Evolutionary conservation across 106 monocot species (phyloP).

Genomic region (Dendrobium huoshanense): DNA sequence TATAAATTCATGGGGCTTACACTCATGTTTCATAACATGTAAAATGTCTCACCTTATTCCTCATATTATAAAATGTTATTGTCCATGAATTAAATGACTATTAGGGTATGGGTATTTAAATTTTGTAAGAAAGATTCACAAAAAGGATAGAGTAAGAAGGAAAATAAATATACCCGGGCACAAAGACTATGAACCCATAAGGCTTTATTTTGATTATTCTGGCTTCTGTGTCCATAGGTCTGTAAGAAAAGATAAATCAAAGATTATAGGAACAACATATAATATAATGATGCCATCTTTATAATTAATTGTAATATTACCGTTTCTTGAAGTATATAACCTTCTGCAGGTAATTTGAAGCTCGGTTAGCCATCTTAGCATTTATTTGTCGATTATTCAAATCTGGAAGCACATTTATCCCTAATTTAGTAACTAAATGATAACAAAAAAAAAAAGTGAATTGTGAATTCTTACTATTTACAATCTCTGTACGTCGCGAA

Average conservation of each 20-base stretch:
- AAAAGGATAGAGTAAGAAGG: neutral
- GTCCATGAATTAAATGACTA: neutral
- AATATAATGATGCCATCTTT: neutral
- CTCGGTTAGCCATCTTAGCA: slow-evolving; percentile 96
- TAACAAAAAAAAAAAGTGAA: neutral
- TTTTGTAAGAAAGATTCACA: no score
- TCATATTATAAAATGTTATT: no score
- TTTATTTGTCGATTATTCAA: slow-evolving; percentile 92
- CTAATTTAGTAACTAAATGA: neutral
- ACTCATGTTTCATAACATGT: no score
- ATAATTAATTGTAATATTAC: slow-evolving; percentile 21
- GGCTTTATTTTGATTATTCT: slow-evolving; percentile 92
- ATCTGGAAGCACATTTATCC: slow-evolving; percentile 24
- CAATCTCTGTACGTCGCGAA: slow-evolving; percentile 56
- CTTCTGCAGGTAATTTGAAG: slow-evolving; percentile 91
- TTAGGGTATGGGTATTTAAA: neutral
- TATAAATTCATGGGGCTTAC: no score
- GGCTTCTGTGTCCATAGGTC: slow-evolving; percentile 84
- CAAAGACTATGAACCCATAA: slow-evolving; percentile 94
- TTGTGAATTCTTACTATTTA: slow-evolving; percentile 64
- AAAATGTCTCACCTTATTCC: no score
- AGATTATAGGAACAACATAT: neutral
- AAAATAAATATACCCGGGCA: slow-evolving; percentile 63
- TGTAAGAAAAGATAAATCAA: slow-evolving; percentile 20
- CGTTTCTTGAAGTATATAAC: slow-evolving; percentile 85